A percentile compares a stretch with the other conserved stretches of the same genome.
phyloP scores from a whole-genome alignment of 768 basidiomycete genomes.

The Xanthoconium stramineum region DNA sequence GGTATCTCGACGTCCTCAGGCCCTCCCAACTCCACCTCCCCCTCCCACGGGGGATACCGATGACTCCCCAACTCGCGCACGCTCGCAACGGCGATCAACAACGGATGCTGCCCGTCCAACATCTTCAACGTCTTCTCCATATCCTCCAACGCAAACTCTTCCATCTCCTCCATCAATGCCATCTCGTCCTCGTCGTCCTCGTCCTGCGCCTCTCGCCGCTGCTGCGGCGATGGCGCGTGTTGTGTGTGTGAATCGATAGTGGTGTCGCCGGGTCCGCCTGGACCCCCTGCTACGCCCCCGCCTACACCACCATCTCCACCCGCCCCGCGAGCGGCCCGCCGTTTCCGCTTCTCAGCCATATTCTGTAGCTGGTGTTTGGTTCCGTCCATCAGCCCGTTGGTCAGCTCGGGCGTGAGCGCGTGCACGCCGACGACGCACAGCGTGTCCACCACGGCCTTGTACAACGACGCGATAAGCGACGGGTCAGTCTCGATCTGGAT shows the following conservation, averaged over 20 bases:
- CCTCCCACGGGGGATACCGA: constrained; percentile 43
- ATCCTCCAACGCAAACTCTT: constrained; percentile 78
- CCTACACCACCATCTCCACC: constrained; percentile 14
- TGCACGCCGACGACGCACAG: constrained; percentile 56
- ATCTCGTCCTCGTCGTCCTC: constrained; percentile 67
- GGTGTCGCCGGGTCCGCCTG: neutral
- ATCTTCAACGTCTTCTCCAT: constrained; percentile 61
- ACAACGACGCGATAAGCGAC: constrained; percentile 75
- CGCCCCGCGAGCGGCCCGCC: constrained; percentile 37
- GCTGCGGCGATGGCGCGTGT: neutral
- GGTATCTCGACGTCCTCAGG: constrained; percentile 6
- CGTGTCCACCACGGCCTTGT: constrained; percentile 64
- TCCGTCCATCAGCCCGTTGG: constrained; percentile 57
- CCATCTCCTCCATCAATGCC: constrained; percentile 74
- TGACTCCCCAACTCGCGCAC: constrained; percentile 66
- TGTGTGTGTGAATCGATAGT: neutral
- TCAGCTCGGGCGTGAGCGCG: constrained; percentile 52
- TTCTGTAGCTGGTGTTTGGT: constrained; percentile 67
- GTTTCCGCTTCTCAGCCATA: constrained; percentile 65
- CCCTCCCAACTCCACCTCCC: constrained; percentile 36
- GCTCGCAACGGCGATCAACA: constrained; percentile 67
- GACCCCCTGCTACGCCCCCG: neutral
- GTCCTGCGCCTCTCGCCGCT: neutral
- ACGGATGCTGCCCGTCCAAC: constrained; percentile 58
- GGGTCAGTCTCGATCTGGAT: constrained; percentile 68